Base-by-base conservation (phyloP, 345 rosid genomes). In the Camelina sativa region DNA sequence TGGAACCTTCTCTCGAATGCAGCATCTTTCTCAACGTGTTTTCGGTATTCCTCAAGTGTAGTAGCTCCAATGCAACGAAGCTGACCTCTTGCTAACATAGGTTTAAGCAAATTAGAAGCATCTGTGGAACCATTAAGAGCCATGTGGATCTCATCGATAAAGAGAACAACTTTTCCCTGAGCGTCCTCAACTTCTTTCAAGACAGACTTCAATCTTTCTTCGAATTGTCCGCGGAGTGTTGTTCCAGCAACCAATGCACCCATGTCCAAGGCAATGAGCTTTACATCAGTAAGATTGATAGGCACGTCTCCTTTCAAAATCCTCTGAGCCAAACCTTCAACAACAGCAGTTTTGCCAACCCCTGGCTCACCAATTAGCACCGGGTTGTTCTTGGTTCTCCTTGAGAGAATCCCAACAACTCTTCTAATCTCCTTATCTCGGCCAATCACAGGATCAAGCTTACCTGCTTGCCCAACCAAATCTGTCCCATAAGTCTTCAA, bases 351-450 rank as follows among this genome's bases (percentile, higher is more conserved):
- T 77, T 93, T 93, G 0, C 98, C 96, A 2, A 93, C 96, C 9
- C 97, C 98, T 1, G 98, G 98, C 71, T 91, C 97, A 25, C 98
- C 98, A 47, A 93, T 91, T 8, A 93, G 89, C 20, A 93, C 98
- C 0, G 93, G 97, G 32, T 93, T 93, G 81, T 93, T 93, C 81
- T 93, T 93, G 0, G 98, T 93, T 69, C 98, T 85, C 57, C 98
- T 80, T 0, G 96, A 93, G 13, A 93, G 87, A 50, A 93, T 89
- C 76, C 93, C 73, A 7, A 91, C 80, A 0, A 93, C 92, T 63
- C 93, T 85, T 56, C 96, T 73, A 11, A 93, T 93, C 70, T 90
- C 98, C 19, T 89, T 91, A 62, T 93, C 96, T 7, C 98, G 71
- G 2, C 37, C 37, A 2, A 93, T 91, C 4, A 93, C 97, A 0